These are phyloP conservation scores for Leccinum ochraceum DNA, from an alignment of 768 basidiomycete genomes.

Conservation along the genomic window DNA sequence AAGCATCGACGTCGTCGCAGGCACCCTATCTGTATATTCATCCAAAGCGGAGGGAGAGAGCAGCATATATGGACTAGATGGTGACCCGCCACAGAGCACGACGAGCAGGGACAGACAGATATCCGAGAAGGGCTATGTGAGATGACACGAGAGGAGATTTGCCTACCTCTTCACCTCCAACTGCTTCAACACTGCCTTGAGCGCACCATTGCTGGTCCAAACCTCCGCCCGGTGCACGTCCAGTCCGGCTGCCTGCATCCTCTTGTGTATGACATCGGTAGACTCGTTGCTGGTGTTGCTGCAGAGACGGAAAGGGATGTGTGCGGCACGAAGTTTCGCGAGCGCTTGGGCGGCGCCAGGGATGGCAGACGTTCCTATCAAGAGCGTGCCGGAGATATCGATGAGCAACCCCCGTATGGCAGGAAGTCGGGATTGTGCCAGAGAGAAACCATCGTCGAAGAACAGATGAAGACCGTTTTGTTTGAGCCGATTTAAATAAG, in stretches of 20 bases:
- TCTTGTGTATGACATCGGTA: slow-evolving; percentile 40
- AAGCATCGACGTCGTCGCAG: background rate
- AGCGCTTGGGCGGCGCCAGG: slow-evolving; percentile 40
- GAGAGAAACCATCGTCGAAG: background rate
- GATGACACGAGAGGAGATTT: background rate
- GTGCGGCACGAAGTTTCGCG: slow-evolving; percentile 30
- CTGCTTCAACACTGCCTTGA: slow-evolving; percentile 45
- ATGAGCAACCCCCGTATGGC: slow-evolving; percentile 54
- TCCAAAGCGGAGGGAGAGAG: slow-evolving; percentile 50
- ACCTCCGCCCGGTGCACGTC: slow-evolving; percentile 45
- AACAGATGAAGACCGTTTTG: too few relatives aligned
- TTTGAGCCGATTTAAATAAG: too few relatives aligned
- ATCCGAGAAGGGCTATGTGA: background rate
- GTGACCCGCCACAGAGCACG: too few relatives aligned
- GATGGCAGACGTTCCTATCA: slow-evolving; percentile 52
- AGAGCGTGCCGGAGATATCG: slow-evolving; percentile 69
- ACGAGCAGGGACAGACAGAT: background rate
- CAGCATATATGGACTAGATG: slow-evolving; percentile 50
- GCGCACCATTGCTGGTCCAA: slow-evolving; percentile 66
- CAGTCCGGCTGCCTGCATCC: slow-evolving; percentile 52
- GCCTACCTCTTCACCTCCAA: slow-evolving; percentile 43
- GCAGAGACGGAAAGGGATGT: slow-evolving; percentile 53
- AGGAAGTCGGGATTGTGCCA: background rate
- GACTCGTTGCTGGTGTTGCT: slow-evolving; percentile 75
- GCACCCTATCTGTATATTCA: slow-evolving; percentile 36